A percentile compares a stretch with the other conserved stretches of the same genome.
These are phyloP conservation scores for Pseudogymnoascus verrucosus DNA, from an alignment of 2,329 filamentous ascomycete genomes.

Conservation along the genomic window DNA sequence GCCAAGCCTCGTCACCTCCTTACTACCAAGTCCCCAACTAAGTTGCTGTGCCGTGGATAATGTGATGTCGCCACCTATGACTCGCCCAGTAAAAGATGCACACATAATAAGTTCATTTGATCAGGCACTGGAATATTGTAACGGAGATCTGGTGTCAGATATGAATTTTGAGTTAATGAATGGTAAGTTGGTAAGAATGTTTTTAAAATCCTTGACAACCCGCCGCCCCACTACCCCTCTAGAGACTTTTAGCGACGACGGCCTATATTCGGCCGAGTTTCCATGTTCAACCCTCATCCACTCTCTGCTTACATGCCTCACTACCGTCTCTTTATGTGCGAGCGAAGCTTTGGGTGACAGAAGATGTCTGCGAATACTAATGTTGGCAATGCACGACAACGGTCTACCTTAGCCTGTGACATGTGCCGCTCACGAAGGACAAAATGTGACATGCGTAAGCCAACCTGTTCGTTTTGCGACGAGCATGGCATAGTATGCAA, in stretches of 20 bases:
- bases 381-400: conserved; percentile 3
- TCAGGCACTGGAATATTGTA: neutral
- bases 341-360: neutral
- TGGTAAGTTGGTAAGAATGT: neutral
- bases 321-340: neutral
- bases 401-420: conserved; percentile 19
- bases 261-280: neutral
- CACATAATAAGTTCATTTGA: neutral
- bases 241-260: neutral
- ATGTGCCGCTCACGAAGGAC: conserved; percentile 20
- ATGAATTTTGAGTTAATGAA: neutral
- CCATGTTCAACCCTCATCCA: neutral
- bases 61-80: neutral
- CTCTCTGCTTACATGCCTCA: neutral
- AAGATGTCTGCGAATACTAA: neutral
- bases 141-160: neutral
- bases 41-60: neutral
- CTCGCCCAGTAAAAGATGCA: neutral
- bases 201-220: neutral
- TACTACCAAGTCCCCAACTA: neutral
- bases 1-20: neutral
- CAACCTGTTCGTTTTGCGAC: conserved; percentile 19
- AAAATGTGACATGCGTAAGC: conserved; percentile 22
- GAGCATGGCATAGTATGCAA: conserved; percentile 15
- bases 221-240: neutral